Evolutionary conservation across 148 eudicot genomes (phyloP).

Genomic region (Arctostaphylos glauca): DNA sequence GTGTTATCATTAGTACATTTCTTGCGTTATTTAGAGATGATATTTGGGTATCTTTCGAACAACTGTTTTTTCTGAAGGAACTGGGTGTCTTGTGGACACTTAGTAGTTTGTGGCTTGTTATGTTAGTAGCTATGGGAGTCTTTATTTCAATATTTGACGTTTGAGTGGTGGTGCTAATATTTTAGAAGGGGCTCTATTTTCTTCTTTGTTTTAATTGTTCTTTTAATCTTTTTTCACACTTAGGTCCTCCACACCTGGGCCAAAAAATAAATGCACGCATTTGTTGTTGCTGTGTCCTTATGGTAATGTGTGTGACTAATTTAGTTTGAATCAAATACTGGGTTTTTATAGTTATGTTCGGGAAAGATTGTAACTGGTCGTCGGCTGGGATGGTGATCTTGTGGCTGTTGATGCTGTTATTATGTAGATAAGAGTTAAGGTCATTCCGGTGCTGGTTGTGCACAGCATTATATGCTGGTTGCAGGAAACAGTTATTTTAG

Average conservation of each 20-base stretch:
- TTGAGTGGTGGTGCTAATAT: not conserved
- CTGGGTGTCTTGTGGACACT: not conserved
- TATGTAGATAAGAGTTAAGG: slow-evolving; percentile 25
- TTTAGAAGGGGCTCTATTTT: not conserved
- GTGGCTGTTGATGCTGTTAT: slow-evolving; percentile 39
- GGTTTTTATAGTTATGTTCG: slow-evolving; percentile 51
- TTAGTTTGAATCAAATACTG: slow-evolving; percentile 22
- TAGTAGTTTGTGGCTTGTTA: slow-evolving; percentile 10
- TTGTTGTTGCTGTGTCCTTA: slow-evolving; percentile 8
- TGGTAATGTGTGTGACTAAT: slow-evolving; percentile 15
- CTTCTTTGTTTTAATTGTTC: not conserved
- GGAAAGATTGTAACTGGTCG: slow-evolving; percentile 35
- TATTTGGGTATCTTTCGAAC: not conserved
- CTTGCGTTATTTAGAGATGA: slow-evolving; percentile 11
- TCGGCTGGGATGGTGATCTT: slow-evolving; percentile 34
- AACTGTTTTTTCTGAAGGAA: not conserved
- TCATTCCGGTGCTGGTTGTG: slow-evolving; percentile 15
- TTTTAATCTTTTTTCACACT: not conserved
- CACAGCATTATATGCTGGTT: slow-evolving; percentile 9
- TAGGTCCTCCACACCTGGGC: not conserved
- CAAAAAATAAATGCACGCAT: not conserved
- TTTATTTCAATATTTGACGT: slow-evolving; percentile 2
- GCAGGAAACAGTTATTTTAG: slow-evolving; percentile 9
- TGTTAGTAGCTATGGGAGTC: slow-evolving; percentile 12
- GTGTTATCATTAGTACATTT: slow-evolving; percentile 5